Conservation (phyloP, 192 early-diverging fungal species). For the Coemansia sp. region DNA sequence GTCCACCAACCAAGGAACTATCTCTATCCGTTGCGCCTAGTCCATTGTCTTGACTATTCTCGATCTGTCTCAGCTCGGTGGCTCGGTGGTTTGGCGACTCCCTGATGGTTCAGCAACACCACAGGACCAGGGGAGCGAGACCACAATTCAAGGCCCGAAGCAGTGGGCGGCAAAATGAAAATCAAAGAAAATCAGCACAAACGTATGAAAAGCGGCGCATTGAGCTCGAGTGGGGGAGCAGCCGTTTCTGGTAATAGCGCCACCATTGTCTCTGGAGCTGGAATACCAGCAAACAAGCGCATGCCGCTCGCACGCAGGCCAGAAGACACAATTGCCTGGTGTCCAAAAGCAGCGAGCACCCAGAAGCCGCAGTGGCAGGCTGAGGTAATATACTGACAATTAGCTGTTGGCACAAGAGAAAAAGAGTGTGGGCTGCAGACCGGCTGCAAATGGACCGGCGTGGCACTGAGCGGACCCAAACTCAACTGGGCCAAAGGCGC, state of each 20-base stretch:
- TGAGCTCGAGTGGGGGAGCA: neutral
- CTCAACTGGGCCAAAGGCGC: neutral
- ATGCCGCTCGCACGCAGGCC: neutral
- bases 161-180: neutral
- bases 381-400: neutral
- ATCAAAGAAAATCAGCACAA: neutral
- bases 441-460: neutral
- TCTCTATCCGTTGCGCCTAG: too few species aligned
- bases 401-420: neutral
- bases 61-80: too few species aligned
- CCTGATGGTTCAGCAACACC: too few species aligned
- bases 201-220: neutral
- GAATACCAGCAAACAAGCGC: neutral
- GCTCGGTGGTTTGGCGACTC: too few species aligned
- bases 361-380: neutral
- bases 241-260: neutral
- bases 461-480: neutral
- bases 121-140: too few species aligned
- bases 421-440: conserved; percentile 6
- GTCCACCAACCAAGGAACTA: too few species aligned
- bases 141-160: too few species aligned
- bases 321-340: neutral
- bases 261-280: neutral
- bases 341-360: neutral
- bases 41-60: too few species aligned